A percentile compares a stretch with the other conserved stretches of the same genome.
Conservation (phyloP, 1,284 basidiomycete genomes). For the Leccinum laetum region DNA sequence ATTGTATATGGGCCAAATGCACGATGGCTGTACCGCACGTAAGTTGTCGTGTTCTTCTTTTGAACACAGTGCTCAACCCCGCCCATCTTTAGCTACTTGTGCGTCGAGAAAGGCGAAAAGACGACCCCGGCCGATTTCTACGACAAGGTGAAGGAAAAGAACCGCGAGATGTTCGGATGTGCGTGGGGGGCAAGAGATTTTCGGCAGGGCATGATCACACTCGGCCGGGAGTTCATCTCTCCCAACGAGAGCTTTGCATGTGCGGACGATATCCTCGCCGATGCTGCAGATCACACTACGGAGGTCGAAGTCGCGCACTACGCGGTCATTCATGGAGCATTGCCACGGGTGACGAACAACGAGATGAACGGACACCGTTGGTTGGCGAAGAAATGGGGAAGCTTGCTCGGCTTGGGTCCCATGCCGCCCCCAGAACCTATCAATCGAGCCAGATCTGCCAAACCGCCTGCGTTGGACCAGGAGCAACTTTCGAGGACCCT, state of each 20-base stretch:
- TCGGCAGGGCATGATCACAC: background rate
- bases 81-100: conserved; percentile 11
- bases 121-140: conserved; percentile 1
- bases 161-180: conserved; percentile 2
- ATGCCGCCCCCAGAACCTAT: background rate
- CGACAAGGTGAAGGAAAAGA: background rate
- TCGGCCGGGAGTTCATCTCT: background rate
- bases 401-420: background rate
- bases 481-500: background rate
- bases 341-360: background rate
- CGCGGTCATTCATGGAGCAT: background rate
- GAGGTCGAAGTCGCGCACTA: background rate
- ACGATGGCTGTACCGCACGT: background rate
- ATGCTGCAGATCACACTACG: background rate
- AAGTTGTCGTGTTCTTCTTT: background rate
- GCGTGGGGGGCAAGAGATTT: conserved; percentile 10
- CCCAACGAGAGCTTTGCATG: background rate
- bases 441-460: too few species aligned
- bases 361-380: background rate
- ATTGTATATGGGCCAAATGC: background rate
- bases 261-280: background rate
- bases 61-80: too few species aligned
- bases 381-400: background rate
- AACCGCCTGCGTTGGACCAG: background rate
- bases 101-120: background rate